Evolutionary conservation across 2,329 filamentous ascomycete species (phyloP).

Genomic region (Aspergillus transmontanensis): DNA sequence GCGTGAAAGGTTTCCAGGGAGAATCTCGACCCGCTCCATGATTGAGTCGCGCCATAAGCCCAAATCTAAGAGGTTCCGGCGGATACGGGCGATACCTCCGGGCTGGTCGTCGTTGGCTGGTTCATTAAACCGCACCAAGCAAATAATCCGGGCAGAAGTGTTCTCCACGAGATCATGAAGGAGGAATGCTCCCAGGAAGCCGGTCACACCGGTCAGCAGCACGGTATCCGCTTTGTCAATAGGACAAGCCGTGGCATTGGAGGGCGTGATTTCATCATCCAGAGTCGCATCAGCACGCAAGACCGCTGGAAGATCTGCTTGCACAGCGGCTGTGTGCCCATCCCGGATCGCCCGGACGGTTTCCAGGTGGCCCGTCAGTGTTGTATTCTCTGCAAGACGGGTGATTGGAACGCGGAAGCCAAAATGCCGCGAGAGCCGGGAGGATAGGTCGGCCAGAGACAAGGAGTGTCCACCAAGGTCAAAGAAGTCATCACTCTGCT

Average conservation of each 20-base stretch:
- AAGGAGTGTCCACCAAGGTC: slow-evolving; percentile 79
- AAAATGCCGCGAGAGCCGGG: slow-evolving; percentile 67
- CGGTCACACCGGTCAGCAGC: slow-evolving; percentile 73
- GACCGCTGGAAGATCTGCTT: slow-evolving; percentile 72
- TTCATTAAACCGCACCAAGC: slow-evolving; percentile 72
- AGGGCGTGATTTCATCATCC: slow-evolving; percentile 67
- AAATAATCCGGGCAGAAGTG: slow-evolving; percentile 70
- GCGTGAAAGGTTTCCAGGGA: slow-evolving; percentile 72
- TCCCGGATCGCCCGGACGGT: slow-evolving; percentile 72
- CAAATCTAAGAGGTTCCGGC: slow-evolving; percentile 75
- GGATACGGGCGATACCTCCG: slow-evolving; percentile 70
- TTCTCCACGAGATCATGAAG: slow-evolving; percentile 68
- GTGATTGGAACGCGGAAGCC: slow-evolving; percentile 73
- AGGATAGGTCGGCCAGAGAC: slow-evolving; percentile 75
- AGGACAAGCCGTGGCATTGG: slow-evolving; percentile 56
- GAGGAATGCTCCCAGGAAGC: slow-evolving; percentile 75
- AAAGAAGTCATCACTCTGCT: slow-evolving; percentile 75
- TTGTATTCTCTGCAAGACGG: slow-evolving; percentile 71
- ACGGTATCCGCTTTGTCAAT: slow-evolving; percentile 69
- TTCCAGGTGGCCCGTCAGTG: slow-evolving; percentile 71
- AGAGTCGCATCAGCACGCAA: slow-evolving; percentile 68
- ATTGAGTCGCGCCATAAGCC: slow-evolving; percentile 77
- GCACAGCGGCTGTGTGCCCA: slow-evolving; percentile 72
- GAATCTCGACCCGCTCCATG: slow-evolving; percentile 74
- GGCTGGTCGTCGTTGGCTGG: slow-evolving; percentile 65